Conservation (phyloP, 2,329 filamentous ascomycete genomes). For the Geosmithia morbida region DNA sequence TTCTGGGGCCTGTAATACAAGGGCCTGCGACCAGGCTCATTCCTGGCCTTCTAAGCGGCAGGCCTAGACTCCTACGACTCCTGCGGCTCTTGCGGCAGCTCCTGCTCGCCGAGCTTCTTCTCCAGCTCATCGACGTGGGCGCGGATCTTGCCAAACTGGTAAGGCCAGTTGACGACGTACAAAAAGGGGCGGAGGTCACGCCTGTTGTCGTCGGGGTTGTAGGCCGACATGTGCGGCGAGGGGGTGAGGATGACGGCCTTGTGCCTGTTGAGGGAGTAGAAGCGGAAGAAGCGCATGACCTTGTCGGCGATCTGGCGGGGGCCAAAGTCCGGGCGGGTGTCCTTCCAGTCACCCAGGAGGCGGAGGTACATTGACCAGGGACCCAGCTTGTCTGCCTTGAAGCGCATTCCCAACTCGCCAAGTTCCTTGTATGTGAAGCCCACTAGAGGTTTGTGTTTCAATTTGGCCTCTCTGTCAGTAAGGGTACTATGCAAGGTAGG, state of each 20-base stretch:
- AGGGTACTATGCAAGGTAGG: neutral
- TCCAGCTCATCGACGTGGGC: slow-evolving; percentile 11
- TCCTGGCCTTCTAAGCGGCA: too few relatives aligned
- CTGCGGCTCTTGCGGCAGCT: neutral
- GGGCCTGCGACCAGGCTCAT: too few relatives aligned
- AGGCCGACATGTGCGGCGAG: neutral
- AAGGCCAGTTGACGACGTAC: slow-evolving; percentile 22
- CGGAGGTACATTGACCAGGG: slow-evolving; percentile 24
- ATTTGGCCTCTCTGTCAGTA: too few relatives aligned
- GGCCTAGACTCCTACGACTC: too few relatives aligned
- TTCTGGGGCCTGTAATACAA: too few relatives aligned
- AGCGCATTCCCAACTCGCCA: slow-evolving; percentile 19
- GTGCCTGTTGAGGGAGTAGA: slow-evolving; percentile 22
- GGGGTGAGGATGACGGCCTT: slow-evolving; percentile 1
- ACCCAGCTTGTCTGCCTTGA: slow-evolving; percentile 24
- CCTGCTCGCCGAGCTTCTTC: neutral
- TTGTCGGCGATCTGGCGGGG: slow-evolving; percentile 25
- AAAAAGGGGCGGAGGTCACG: slow-evolving; percentile 24
- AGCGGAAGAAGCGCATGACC: slow-evolving; percentile 26
- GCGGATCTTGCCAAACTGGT: slow-evolving; percentile 25
- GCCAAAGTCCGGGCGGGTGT: slow-evolving; percentile 10
- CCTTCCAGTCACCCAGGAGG: slow-evolving; percentile 21
- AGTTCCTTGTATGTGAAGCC: slow-evolving; percentile 27
- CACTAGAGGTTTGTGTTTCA: slow-evolving; percentile 25
- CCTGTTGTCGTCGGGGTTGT: slow-evolving; percentile 9